phyloP scores from a whole-genome alignment of 495 filamentous ascomycete genomes.

The Tetracladium marchalianum region DNA sequence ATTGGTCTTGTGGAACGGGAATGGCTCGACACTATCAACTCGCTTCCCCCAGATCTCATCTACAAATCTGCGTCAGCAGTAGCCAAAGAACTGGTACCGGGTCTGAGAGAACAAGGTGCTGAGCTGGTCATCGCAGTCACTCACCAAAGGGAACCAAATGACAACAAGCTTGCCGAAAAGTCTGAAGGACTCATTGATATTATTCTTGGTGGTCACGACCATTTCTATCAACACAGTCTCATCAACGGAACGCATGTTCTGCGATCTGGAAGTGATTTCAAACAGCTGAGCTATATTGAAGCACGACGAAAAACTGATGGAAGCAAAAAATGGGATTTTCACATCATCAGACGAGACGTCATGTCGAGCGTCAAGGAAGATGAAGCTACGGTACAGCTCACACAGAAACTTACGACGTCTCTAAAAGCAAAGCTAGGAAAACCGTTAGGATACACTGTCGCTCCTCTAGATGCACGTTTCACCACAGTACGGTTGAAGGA shows the following conservation, averaged over 20 bases:
- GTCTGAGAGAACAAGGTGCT: slow-evolving; percentile 63
- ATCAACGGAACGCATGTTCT: slow-evolving; percentile 73
- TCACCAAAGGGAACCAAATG: slow-evolving; percentile 79
- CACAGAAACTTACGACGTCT: slow-evolving; percentile 56
- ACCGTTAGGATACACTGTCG: slow-evolving; percentile 70
- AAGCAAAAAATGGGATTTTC: slow-evolving; percentile 57
- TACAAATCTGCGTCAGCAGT: slow-evolving; percentile 67
- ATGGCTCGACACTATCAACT: slow-evolving; percentile 82
- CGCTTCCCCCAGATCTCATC: slow-evolving; percentile 66
- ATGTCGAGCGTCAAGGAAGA: slow-evolving; percentile 56
- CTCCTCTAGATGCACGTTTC: slow-evolving; percentile 76
- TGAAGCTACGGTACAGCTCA: slow-evolving; percentile 39
- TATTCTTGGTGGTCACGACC: slow-evolving; percentile 82
- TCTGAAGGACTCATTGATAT: slow-evolving; percentile 65
- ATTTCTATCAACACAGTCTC: slow-evolving; percentile 69
- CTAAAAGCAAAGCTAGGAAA: slow-evolving; percentile 70
- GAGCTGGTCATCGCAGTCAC: slow-evolving; percentile 74
- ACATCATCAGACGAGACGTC: slow-evolving; percentile 65
- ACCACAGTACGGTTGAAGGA: slow-evolving; percentile 67
- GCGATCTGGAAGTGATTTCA: slow-evolving; percentile 80
- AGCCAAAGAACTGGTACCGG: slow-evolving; percentile 59
- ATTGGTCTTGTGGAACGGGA: slow-evolving; percentile 70
- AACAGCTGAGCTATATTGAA: slow-evolving; percentile 82
- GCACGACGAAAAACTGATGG: slow-evolving; percentile 41
- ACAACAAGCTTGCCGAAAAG: slow-evolving; percentile 67